Evolutionary conservation across 345 rosid species (phyloP).

Genomic region (Reutealis trisperma): DNA sequence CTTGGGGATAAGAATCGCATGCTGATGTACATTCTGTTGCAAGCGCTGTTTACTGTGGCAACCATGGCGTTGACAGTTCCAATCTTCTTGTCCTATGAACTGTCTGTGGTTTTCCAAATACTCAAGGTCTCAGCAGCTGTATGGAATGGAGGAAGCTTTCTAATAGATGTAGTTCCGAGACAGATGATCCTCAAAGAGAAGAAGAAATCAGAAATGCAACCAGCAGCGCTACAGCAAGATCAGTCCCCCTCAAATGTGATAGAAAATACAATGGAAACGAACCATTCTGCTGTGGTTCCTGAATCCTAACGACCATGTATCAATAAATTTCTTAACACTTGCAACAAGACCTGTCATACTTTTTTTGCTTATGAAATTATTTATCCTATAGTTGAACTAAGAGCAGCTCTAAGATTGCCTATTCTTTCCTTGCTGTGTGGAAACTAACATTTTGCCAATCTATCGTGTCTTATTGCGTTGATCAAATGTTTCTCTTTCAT

Average conservation of each 20-base stretch:
- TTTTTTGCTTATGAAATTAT: too few species aligned
- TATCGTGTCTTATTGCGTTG: not conserved
- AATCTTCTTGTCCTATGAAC: conserved; percentile 72
- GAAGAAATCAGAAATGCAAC: conserved; percentile 48
- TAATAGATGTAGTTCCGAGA: conserved; percentile 83
- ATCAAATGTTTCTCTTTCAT: too few species aligned
- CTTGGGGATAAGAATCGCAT: conserved; percentile 84
- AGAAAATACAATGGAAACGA: conserved; percentile 15
- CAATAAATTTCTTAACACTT: not conserved
- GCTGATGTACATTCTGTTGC: conserved; percentile 74
- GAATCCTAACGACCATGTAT: not conserved
- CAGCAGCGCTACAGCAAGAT: conserved; percentile 25
- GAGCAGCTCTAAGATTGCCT: not conserved
- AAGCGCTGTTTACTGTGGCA: conserved; percentile 83
- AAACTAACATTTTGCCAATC: too few species aligned
- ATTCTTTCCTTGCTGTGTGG: not conserved
- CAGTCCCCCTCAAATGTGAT: not conserved
- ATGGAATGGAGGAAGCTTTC: conserved; percentile 95
- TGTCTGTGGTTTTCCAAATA: conserved; percentile 71
- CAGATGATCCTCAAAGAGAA: conserved; percentile 86
- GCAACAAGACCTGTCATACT: too few species aligned
- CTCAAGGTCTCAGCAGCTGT: conserved; percentile 85
- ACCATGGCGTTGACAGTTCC: conserved; percentile 94
- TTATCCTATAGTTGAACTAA: too few species aligned
- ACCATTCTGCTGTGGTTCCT: conserved; percentile 2